Percentiles rank a stretch among this genome's conserved stretches.
These are phyloP conservation scores for Porodaedalea pini DNA, from an alignment of 1,284 basidiomycete genomes.

Conservation along the genomic window DNA sequence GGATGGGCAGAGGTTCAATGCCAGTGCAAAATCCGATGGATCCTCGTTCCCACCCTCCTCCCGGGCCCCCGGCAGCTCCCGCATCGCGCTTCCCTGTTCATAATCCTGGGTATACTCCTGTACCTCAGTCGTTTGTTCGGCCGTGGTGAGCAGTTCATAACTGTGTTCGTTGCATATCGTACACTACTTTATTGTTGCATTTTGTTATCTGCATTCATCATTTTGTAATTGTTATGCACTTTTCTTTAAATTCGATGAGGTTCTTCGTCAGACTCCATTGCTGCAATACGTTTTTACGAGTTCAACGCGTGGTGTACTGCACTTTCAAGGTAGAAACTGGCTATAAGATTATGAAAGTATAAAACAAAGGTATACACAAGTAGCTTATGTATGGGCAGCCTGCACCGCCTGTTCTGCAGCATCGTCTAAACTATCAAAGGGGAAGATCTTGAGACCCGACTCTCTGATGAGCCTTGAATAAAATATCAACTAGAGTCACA, in stretches of 20 bases:
- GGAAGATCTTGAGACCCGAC: conserved; percentile 89
- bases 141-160: conserved; percentile 24
- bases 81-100: conserved; percentile 30
- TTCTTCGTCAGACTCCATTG: not conserved
- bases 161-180: conserved; percentile 20
- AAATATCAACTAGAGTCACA: conserved; percentile 1
- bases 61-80: conserved; percentile 28
- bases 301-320: no score
- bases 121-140: conserved; percentile 36
- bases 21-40: conserved; percentile 29
- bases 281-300: not conserved
- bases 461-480: conserved; percentile 79
- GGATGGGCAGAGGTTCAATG: conserved; percentile 22
- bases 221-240: conserved; percentile 29
- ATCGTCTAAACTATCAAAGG: conserved; percentile 83
- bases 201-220: conserved; percentile 17
- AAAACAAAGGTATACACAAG: conserved; percentile 2
- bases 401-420: conserved; percentile 85
- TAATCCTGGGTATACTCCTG: conserved; percentile 33
- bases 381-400: conserved; percentile 46
- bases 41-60: conserved; percentile 33
- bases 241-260: conserved; percentile 6
- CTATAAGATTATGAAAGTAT: not conserved
- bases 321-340: no score
- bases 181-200: conserved; percentile 7